phyloP scores from a whole-genome alignment of 257 asterid genomes.

The Solanum dulcamara region DNA sequence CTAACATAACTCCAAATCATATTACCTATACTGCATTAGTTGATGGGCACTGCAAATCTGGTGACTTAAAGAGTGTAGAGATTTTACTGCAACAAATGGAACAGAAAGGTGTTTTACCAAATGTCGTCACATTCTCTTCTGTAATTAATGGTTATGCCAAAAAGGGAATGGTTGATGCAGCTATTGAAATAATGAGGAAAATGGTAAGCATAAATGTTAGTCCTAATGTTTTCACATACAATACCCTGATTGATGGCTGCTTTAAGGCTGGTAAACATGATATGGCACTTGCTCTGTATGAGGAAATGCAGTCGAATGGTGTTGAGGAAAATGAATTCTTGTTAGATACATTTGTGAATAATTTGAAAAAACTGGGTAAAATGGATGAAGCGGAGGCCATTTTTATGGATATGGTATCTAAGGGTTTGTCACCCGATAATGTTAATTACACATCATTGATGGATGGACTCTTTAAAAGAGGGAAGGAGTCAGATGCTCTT shows the following conservation, averaged over 20 bases:
- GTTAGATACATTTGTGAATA: constrained; percentile 52
- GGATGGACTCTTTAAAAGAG: constrained; percentile 80
- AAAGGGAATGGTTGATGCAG: constrained; percentile 63
- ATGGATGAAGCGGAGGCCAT: constrained; percentile 55
- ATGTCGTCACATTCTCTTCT: constrained; percentile 57
- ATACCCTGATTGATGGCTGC: constrained; percentile 61
- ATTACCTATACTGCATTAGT: constrained; percentile 62
- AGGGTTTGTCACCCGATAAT: constrained; percentile 57
- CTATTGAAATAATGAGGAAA: constrained; percentile 26
- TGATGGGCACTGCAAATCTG: constrained; percentile 55
- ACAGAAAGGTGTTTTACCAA: constrained; percentile 41
- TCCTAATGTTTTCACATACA: constrained; percentile 56
- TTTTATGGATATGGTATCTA: constrained; percentile 31
- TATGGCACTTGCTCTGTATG: constrained; percentile 40
- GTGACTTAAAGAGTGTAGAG: constrained; percentile 50
- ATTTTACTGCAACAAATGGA: constrained; percentile 55
- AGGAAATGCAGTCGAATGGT: constrained; percentile 58
- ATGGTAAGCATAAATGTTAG: constrained; percentile 42
- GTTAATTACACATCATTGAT: constrained; percentile 74
- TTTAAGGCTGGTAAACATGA: constrained; percentile 58
- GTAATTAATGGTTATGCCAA: constrained; percentile 59
- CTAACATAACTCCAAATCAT: constrained; percentile 37
- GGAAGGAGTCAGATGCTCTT: constrained; percentile 61
- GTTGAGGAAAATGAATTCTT: constrained; percentile 44
- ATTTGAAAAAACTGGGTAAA: constrained; percentile 50